Conservation (phyloP, 164 flowering plant genomes). For the Saururus chinensis region DNA sequence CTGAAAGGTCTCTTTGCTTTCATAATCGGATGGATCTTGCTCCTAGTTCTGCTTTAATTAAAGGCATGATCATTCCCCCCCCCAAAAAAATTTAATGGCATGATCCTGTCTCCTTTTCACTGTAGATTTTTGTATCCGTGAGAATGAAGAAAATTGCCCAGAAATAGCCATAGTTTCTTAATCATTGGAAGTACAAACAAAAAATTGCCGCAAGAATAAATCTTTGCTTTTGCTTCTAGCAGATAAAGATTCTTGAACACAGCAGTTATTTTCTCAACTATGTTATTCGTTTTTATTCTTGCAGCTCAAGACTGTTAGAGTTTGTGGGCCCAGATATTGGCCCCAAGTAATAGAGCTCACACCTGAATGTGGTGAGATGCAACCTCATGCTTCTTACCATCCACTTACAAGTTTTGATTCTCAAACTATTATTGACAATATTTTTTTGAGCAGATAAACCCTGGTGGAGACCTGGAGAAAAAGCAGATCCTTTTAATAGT, state of each 20-base stretch:
- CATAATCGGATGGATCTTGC: not conserved
- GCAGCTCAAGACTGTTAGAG: slow-evolving; percentile 74
- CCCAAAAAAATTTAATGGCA: no score
- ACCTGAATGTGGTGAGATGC: slow-evolving; percentile 53
- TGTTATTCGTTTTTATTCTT: slow-evolving; percentile 2
- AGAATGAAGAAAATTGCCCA: no score
- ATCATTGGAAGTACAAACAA: not conserved
- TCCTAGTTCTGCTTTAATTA: not conserved
- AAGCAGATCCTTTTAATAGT: slow-evolving; percentile 70
- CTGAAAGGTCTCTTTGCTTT: no score
- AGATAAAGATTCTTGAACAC: not conserved
- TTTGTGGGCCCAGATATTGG: slow-evolving; percentile 98
- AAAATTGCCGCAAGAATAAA: not conserved
- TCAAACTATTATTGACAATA: not conserved
- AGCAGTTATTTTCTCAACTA: not conserved
- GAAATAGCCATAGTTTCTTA: not conserved
- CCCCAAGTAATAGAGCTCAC: slow-evolving; percentile 68
- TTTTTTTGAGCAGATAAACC: slow-evolving; percentile 47
- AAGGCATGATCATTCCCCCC: not conserved
- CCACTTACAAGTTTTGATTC: not conserved
- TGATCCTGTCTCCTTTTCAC: not conserved
- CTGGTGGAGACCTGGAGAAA: slow-evolving; percentile 72
- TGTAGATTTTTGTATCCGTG: not conserved
- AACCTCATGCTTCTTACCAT: not conserved
- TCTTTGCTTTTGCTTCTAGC: not conserved